These are phyloP conservation scores for Ocimum tenuiflorum DNA, from an alignment of 257 asterid genomes.

Conservation along the genomic window DNA sequence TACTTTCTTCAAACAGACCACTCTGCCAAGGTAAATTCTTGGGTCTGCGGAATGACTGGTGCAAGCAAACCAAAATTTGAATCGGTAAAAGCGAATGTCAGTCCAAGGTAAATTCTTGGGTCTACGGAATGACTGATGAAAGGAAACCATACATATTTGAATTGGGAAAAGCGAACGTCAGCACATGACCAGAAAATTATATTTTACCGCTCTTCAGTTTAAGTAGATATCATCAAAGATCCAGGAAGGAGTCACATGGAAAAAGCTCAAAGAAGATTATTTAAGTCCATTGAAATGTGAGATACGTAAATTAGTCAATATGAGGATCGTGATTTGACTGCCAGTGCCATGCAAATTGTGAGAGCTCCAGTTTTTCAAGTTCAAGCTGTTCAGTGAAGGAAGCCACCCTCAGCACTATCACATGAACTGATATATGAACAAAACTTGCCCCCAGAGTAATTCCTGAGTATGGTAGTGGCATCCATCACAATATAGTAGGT, in stretches of 20 bases:
- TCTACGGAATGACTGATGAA: slow-evolving; percentile 44
- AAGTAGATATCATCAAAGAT: slow-evolving; percentile 53
- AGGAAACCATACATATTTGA: slow-evolving; percentile 55
- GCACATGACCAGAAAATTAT: slow-evolving; percentile 43
- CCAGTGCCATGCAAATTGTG: slow-evolving; percentile 52
- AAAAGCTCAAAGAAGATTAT: slow-evolving; percentile 48
- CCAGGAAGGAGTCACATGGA: slow-evolving; percentile 46
- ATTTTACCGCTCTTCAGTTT: slow-evolving; percentile 51
- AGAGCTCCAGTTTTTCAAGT: slow-evolving; percentile 54
- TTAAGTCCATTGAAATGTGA: slow-evolving; percentile 41
- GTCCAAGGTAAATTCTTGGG: slow-evolving; percentile 76
- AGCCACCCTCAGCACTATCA: slow-evolving; percentile 53
- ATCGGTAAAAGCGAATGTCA: slow-evolving; percentile 50
- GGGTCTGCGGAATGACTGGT: slow-evolving; percentile 81
- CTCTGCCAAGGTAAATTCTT: slow-evolving; percentile 79
- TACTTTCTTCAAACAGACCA: slow-evolving; percentile 76
- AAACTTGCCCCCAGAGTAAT: slow-evolving; percentile 26
- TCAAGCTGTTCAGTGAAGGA: slow-evolving; percentile 56
- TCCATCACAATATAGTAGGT: slow-evolving; percentile 33
- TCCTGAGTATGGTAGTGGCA: slow-evolving; percentile 24
- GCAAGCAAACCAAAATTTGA: no score
- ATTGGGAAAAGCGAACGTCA: slow-evolving; percentile 50
- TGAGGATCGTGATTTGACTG: slow-evolving; percentile 35
- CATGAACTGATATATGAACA: slow-evolving; percentile 47
- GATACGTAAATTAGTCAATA: slow-evolving; percentile 34